phyloP scores from a whole-genome alignment of 441 rosid genomes.

The Adansonia gregorii region DNA sequence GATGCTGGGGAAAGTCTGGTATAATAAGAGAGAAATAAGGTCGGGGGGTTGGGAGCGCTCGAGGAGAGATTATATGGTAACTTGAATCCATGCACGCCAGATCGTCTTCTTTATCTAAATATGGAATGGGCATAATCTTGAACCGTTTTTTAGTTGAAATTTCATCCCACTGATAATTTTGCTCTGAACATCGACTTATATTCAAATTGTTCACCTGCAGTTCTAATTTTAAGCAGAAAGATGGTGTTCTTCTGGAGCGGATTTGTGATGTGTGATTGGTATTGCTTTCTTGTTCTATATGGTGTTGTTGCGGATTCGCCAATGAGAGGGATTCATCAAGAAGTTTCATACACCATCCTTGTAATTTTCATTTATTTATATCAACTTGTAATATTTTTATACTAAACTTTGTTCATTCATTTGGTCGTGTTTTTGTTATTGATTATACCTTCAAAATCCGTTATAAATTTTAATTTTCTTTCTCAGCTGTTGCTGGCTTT shows the following conservation, averaged over 20 bases:
- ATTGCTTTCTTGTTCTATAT: slow-evolving; percentile 6
- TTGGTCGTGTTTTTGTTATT: no score
- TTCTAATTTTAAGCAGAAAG: slow-evolving; percentile 6
- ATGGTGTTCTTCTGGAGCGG: slow-evolving; percentile 20
- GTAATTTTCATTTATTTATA: no score
- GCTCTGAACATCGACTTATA: not conserved
- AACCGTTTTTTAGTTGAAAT: not conserved
- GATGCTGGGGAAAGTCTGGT: not conserved
- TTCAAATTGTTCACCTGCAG: not conserved
- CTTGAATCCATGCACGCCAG: not conserved
- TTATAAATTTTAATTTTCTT: no score
- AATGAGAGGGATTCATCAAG: not conserved
- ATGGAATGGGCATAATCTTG: not conserved
- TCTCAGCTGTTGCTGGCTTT: no score
- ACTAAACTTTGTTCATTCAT: no score
- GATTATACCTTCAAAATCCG: no score
- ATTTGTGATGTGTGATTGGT: not conserved
- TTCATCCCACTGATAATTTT: not conserved
- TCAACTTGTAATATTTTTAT: no score
- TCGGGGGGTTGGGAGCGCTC: not conserved
- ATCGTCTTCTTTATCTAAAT: not conserved
- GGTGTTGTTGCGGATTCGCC: slow-evolving; percentile 20
- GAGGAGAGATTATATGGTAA: not conserved
- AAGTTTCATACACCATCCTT: no score
- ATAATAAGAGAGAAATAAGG: not conserved